phyloP scores from a whole-genome alignment of 2,329 filamentous ascomycete genomes.

The Elsinoe australis region DNA sequence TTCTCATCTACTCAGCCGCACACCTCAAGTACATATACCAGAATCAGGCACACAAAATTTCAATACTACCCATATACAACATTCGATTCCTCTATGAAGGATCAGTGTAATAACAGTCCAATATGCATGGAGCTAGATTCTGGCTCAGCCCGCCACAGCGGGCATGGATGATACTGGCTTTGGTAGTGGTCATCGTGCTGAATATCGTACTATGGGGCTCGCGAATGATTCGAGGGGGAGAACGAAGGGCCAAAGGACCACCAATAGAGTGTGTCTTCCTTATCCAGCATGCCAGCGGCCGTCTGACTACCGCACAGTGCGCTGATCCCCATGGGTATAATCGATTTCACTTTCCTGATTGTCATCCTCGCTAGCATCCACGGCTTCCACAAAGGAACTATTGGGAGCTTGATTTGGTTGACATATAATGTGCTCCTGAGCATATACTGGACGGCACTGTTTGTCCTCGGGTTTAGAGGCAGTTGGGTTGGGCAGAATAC shows the following conservation, averaged over 20 bases:
- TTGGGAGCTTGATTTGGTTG: not conserved
- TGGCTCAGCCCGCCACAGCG: conserved; percentile 5
- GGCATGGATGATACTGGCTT: conserved; percentile 1
- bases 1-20: no score
- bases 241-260: not conserved
- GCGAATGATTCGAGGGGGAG: not conserved
- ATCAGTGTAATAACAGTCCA: no score
- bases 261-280: not conserved
- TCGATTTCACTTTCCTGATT: conserved; percentile 1
- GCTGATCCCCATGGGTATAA: not conserved
- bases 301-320: not conserved
- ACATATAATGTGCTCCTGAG: conserved; percentile 6
- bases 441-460: not conserved
- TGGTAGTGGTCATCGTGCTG: not conserved
- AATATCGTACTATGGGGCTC: not conserved
- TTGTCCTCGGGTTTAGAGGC: not conserved
- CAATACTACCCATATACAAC: no score
- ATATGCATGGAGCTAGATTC: no score
- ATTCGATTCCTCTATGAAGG: no score
- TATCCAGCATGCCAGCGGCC: not conserved
- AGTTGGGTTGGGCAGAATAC: conserved; percentile 1
- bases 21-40: no score
- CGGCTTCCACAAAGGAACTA: not conserved
- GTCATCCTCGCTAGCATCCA: not conserved
- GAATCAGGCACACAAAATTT: no score